Base-by-base conservation (phyloP, 495 filamentous ascomycete species). In the Staphylotrichum tortipilum region DNA sequence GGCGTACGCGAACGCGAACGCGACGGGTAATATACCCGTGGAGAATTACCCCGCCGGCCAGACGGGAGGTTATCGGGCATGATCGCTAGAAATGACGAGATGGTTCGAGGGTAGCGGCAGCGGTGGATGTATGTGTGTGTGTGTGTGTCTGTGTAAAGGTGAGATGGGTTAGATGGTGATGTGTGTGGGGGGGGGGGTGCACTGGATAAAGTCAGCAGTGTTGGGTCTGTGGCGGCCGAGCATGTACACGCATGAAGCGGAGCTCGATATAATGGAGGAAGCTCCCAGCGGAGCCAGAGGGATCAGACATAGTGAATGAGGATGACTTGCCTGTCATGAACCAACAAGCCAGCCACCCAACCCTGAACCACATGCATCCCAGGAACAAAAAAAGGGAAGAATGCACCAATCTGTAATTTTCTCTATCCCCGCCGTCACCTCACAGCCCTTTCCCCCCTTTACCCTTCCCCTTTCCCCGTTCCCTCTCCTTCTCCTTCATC, bases 1-100 rank as follows among this genome's bases (percentile, higher is more conserved):
- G 36, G 53, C 57, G 43, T 59, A 50, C 46, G 65, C 56, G 54
- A 56, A 7, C 38, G 44, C 12, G 39, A 46, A n/a, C n/a, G 42
- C 24, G 44, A 26, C 31, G 17, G 7, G 18, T 41, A n/a, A n/a
- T n/a, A n/a, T 29, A 10, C 41, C 44, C 22, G 14, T 40, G 21
- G 37, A 4, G 18, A 30, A 23, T 2, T 49, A 59, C 26, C 36
- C 38, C 38, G 44, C 2, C 26, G 10, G 26, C 26, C 26, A 10
- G 26, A 7, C 7, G 18, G 11, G 7, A 19, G n/a, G n/a, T n/a
- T n/a, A n/a, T n/a, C n/a, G n/a, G n/a, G n/a, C n/a, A n/a, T n/a
- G n/a, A n/a, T n/a, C n/a, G n/a, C n/a, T n/a, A n/a, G n/a, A n/a
- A n/a, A n/a, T n/a, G n/a, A n/a, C n/a, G n/a, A n/a, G n/a, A n/a